Evolutionary conservation across 768 basidiomycete species (phyloP).

Genomic region (Punctularia strigosozonata): DNA sequence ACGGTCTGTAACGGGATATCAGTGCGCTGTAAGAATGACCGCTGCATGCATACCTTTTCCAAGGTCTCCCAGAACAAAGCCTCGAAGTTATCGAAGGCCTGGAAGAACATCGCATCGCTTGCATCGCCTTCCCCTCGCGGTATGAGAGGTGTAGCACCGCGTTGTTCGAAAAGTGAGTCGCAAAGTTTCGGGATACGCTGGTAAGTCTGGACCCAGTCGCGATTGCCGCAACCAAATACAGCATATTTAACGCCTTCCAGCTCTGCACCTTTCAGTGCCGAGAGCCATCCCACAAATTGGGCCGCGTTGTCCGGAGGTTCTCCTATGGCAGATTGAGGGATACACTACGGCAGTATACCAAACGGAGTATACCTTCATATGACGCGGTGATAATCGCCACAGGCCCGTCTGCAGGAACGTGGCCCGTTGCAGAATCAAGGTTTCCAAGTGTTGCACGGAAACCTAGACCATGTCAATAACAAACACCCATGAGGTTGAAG

Average conservation of each 20-base stretch:
- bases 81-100: conserved; percentile 32
- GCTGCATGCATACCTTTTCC: conserved; percentile 18
- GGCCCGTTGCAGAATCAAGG: conserved; percentile 25
- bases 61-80: conserved; percentile 25
- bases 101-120: conserved; percentile 28
- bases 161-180: conserved; percentile 21
- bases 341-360: not conserved
- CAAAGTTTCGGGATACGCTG: conserved; percentile 31
- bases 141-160: conserved; percentile 25
- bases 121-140: conserved; percentile 31
- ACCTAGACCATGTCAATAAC: too few species aligned
- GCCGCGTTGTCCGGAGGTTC: conserved; percentile 38
- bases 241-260: conserved; percentile 25
- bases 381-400: conserved; percentile 34
- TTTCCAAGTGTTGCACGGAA: conserved; percentile 26
- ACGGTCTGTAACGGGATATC: too few species aligned
- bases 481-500: too few species aligned
- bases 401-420: conserved; percentile 31
- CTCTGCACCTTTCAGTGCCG: conserved; percentile 18
- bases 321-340: too few species aligned
- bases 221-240: conserved; percentile 39
- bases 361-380: conserved; percentile 29
- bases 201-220: conserved; percentile 37
- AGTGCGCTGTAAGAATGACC: too few species aligned
- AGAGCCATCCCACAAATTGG: conserved; percentile 31